A percentile compares a stretch with the other conserved stretches of the same genome.
phyloP scores from a whole-genome alignment of 1,284 basidiomycete species.

The Sphaerobolus stellatus region DNA sequence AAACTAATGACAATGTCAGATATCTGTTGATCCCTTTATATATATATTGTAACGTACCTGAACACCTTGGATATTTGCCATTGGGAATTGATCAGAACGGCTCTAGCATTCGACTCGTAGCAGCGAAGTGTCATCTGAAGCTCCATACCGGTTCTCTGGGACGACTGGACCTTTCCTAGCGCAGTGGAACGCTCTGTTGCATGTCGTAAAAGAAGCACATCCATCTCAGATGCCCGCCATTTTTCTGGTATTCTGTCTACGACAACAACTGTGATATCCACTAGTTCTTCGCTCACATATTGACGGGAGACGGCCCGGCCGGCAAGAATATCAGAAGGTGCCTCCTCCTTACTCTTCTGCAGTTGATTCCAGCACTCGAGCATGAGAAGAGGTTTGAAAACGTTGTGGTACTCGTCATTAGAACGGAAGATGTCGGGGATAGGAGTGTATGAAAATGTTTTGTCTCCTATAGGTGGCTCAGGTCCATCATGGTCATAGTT shows the following conservation, averaged over 20 bases:
- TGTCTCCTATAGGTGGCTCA: conserved; percentile 50
- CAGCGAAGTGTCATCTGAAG: conserved; percentile 53
- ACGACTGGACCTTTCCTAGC: conserved; percentile 82
- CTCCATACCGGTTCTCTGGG: conserved; percentile 51
- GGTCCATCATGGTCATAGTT: conserved; percentile 71
- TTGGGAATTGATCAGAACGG: conserved; percentile 54
- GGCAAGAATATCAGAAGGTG: conserved; percentile 47
- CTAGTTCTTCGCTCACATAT: conserved; percentile 69
- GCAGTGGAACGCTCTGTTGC: conserved; percentile 48
- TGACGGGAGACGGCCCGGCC: conserved; percentile 63
- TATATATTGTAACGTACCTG: conserved; percentile 51
- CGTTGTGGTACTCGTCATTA: conserved; percentile 67
- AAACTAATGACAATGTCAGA: conserved; percentile 50
- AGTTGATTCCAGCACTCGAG: conserved; percentile 94
- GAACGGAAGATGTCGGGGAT: conserved; percentile 71
- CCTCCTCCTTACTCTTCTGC: conserved; percentile 69
- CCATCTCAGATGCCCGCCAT: conserved; percentile 77
- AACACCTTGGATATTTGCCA: conserved; percentile 84
- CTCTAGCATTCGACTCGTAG: conserved; percentile 38
- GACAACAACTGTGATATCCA: conserved; percentile 69
- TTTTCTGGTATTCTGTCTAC: conserved; percentile 58
- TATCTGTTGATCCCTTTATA: conserved; percentile 10
- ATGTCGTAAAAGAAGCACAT: conserved; percentile 72
- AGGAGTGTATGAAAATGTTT: conserved; percentile 33
- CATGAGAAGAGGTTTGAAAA: conserved; percentile 87